Base-by-base conservation (phyloP, 768 basidiomycete species). In the Lactarius vividus region DNA sequence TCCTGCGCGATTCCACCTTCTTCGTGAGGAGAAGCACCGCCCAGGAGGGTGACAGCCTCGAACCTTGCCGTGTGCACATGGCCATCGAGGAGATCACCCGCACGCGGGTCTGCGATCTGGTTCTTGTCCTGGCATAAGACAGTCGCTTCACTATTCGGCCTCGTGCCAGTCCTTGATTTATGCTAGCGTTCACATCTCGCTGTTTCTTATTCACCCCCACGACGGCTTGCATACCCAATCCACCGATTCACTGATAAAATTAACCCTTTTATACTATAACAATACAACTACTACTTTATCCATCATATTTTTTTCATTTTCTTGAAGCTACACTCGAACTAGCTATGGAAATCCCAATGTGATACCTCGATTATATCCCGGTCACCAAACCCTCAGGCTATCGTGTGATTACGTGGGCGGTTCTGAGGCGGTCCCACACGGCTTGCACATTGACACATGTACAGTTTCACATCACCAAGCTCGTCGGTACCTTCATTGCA, bases 1-100 rank as follows among this genome's bases (percentile, higher is more conserved):
- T 55, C 20, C 31, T 67, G 10, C 66, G 66, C 26, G 40, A 63
- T 33, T 67, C 66, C 42, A 31, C 66, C 15, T 67, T 67, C 57
- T 26, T 63, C 29, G 31, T 63, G 33, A 59, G 33, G 44, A 57
- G 16, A 16, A 28, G 29, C 7, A 54, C 15, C 16, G 37, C 60
- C 8, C 9, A 20, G 18, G 65, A 49, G 10, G 56, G 39, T 40
- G 59, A 15, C 8, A 52, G n/a, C 55, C 56, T 66, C 20, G 49
- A 57, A 20, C 56, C 56, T 26, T 63, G 57, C 31, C 66, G 66
- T 28, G n/a, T 63, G 57, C 61, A 67, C 20, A 62, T 62, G 29
- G 37, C 66, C 16, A 67, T 67, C 52, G 61, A 63, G 53, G 66
- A 67, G 31, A 55, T 67, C 20, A 58, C 66, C 4, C 57, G 23